A percentile compares a stretch with the other conserved stretches of the same genome.
These are phyloP conservation scores for Ligustrum vulgare DNA, from an alignment of 257 asterid species.

Conservation along the genomic window DNA sequence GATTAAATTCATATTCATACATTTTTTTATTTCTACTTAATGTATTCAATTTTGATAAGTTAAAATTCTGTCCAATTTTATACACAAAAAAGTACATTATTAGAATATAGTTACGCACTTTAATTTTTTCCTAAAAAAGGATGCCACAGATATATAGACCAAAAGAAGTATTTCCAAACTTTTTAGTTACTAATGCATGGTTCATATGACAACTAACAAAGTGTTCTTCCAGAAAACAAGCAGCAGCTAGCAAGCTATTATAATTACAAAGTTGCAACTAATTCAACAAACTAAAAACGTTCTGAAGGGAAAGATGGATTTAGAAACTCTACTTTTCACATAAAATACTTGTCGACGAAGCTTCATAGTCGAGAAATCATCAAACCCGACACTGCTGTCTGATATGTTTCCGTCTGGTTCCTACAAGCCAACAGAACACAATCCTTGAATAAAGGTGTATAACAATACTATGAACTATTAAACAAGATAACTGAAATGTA, in stretches of 20 bases:
- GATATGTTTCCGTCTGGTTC: constrained; percentile 56
- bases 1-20: too few species aligned
- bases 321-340: constrained; percentile 24
- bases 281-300: constrained; percentile 20
- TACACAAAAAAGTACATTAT: too few species aligned
- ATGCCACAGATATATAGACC: not conserved
- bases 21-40: too few species aligned
- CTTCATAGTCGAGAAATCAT: constrained; percentile 42
- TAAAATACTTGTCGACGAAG: not conserved
- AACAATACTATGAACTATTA: not conserved
- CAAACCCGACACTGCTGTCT: constrained; percentile 51
- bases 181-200: not conserved
- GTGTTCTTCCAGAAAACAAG: not conserved
- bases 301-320: constrained; percentile 23
- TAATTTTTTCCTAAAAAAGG: too few species aligned
- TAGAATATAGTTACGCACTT: too few species aligned
- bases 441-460: not conserved
- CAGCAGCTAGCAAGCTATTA: not conserved
- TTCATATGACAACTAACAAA: not conserved
- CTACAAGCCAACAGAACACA: constrained; percentile 43
- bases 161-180: not conserved
- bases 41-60: too few species aligned
- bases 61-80: too few species aligned
- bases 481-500: not conserved
- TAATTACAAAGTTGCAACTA: not conserved